These are phyloP conservation scores for Atractiella rhizophila DNA, from an alignment of 768 basidiomycete genomes.

Conservation along the genomic window DNA sequence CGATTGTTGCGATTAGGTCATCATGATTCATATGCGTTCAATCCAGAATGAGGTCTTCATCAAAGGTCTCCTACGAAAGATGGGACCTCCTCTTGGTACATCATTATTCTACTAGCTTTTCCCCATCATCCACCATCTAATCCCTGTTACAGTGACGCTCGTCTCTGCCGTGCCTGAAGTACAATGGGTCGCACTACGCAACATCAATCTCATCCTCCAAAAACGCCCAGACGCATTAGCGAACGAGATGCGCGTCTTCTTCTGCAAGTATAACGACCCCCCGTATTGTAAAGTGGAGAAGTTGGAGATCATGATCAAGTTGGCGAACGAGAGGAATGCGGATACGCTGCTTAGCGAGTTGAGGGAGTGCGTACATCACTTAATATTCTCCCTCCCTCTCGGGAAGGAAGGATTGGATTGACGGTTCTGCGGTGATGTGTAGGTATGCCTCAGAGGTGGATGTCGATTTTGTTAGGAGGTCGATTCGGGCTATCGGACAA, in stretches of 20 bases:
- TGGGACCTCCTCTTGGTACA: conserved; percentile 60
- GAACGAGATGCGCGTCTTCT: conserved; percentile 96
- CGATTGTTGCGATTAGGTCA: conserved; percentile 31
- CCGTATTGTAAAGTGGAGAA: conserved; percentile 98
- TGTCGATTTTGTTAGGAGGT: conserved; percentile 87
- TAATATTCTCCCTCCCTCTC: neutral
- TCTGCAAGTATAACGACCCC: conserved; percentile 99
- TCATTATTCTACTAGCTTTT: neutral
- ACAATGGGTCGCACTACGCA: conserved; percentile 91
- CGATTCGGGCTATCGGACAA: conserved; percentile 85
- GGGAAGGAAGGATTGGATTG: no score
- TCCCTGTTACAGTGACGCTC: conserved; percentile 39
- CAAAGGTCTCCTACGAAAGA: conserved; percentile 69
- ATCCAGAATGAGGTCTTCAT: conserved; percentile 58
- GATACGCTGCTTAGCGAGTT: conserved; percentile 84
- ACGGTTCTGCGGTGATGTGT: neutral
- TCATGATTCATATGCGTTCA: conserved; percentile 85
- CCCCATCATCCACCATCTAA: conserved; percentile 16
- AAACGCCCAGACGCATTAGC: conserved; percentile 69
- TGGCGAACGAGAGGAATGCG: conserved; percentile 73
- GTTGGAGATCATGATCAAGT: conserved; percentile 87
- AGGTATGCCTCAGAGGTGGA: conserved; percentile 95
- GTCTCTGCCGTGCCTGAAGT: conserved; percentile 91
- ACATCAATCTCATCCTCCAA: conserved; percentile 87
- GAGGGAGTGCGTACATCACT: conserved; percentile 46